Evolutionary conservation across 148 eudicot species (phyloP), one percentile per base, ranked within the genome.

Genomic region (Heliosperma pusillum): DNA sequence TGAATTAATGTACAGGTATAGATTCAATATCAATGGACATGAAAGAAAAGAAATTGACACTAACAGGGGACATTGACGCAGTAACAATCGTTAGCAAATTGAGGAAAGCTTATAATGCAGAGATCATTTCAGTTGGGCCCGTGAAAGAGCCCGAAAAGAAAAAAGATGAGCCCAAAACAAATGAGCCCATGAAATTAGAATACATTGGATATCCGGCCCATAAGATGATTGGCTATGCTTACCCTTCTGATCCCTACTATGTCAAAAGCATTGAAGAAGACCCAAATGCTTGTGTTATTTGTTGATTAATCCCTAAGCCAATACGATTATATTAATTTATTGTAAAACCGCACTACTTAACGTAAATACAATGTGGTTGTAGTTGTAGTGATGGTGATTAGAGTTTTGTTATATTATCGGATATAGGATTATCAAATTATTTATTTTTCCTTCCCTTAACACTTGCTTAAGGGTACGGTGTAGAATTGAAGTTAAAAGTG

Each of bases 31-130:
- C 91, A 13, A 76, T 91, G 82, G 88, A 89, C 56, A 67, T 69
- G 77, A 87, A 84, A 66, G 89, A 87, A 64, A 83, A 78, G 74
- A 87, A 84, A 63, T 4, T 91, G 80, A 91, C 96, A 12, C 63
- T 91, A 16, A 82, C 74, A 15, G 96, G 96, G 44, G 82, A 80
- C 74, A 68, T 89, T 44, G 93, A 91, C 78, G 91, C 89, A 7
- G 83, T 91, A 15, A n/a, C 7, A 1, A 44, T 89, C 7, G 89
- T 81, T 17, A 82, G 56, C 1, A 91, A 91, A 69, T 42, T 91
- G 52, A 83, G 89, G 57, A 91, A 87, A 71, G 24, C 80, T 25
- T 91, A 82, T n/a, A 42, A 26, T 58, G 80, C 91, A 1, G 88
- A 88, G 7, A 78, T 89, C 2, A 16, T 91, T 24, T 77, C 91